Base-by-base conservation (phyloP, 176 grass and related monocot species). In the Aegilops tauschii region DNA sequence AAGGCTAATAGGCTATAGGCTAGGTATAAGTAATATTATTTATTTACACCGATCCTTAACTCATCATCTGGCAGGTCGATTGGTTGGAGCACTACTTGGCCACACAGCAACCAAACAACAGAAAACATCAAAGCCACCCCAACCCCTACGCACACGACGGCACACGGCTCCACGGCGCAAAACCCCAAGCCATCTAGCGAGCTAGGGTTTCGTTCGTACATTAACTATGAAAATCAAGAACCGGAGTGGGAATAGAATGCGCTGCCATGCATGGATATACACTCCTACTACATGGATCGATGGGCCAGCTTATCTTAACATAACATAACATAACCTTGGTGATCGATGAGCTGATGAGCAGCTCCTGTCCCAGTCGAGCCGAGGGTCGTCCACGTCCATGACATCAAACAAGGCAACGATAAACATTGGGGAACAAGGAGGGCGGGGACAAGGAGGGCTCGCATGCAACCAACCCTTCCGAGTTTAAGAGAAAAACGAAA, bases 311-410 rank as follows among this genome's bases (percentile, higher is more conserved):
- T 32, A 35, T 5, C 40, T 21, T 59, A 59, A 21, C 56, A 8
- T 59, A 59, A 54, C 50, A 5, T 54, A 54, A 54, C 50, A 52
- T 52, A 52, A 45, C 18, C 17, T 39, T 39, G 68, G 68, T n/a
- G 50, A 54, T 54, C 16, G 68, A 70, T 73, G 0, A 27, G 8
- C 18, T 37, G 36, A 32, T 18, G 35, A 69, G n/a, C 23, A 75
- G 89, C 84, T 90, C 73, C 73, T 76, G 92, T 93, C 86, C 73
- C 79, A 80, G 83, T 91, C 71, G 6, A 45, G 44, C 44, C 40
- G 6, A 45, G 28, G 72, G 47, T 75, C 89, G 45, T 52, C 89
- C 79, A 83, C 89, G 27, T 52, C 89, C 79, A 91, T 91, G 83
- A 85, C 82, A 88, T 91, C 47, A 88, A 88, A 80, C 82, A 76